These are phyloP conservation scores for Pythium dissimile DNA, from an alignment of 352 stramenopile species.

Conservation along the genomic window DNA sequence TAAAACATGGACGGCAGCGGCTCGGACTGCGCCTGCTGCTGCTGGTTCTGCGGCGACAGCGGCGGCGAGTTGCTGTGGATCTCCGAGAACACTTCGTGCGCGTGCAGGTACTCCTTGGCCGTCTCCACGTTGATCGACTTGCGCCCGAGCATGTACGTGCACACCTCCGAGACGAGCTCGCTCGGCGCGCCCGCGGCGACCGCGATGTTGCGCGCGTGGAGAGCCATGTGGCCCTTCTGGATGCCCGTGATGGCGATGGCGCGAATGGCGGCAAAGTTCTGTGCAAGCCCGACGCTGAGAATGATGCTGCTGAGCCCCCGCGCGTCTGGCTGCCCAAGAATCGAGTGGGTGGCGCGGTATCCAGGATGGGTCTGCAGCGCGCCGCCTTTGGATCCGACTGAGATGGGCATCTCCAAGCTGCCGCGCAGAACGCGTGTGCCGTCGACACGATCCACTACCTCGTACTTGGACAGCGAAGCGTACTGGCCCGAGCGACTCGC, in stretches of 20 bases:
- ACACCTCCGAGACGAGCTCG: constrained; percentile 80
- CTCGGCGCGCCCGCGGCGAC: constrained; percentile 74
- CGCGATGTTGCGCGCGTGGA: constrained; percentile 84
- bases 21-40: constrained; percentile 2
- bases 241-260: constrained; percentile 86
- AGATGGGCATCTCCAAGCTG: constrained; percentile 72
- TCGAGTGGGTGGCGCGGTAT: constrained; percentile 71
- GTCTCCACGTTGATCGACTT: constrained; percentile 82
- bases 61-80: constrained; percentile 50
- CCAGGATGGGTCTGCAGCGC: constrained; percentile 79
- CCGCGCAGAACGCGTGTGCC: constrained; percentile 56
- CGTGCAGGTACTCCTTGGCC: constrained; percentile 79
- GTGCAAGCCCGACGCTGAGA: constrained; percentile 75
- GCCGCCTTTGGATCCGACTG: constrained; percentile 80
- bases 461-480: constrained; percentile 75
- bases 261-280: constrained; percentile 85
- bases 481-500: constrained; percentile 77
- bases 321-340: constrained; percentile 69
- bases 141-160: constrained; percentile 81
- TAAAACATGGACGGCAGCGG: constrained; percentile 82
- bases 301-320: constrained; percentile 64
- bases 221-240: constrained; percentile 85
- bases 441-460: constrained; percentile 30
- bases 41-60: constrained; percentile 33
- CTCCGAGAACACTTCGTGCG: constrained; percentile 74